Evolutionary conservation across 139 green algal genomes (phyloP), one percentile per base, ranked within the genome.

Genomic region (Trebouxia sp.): DNA sequence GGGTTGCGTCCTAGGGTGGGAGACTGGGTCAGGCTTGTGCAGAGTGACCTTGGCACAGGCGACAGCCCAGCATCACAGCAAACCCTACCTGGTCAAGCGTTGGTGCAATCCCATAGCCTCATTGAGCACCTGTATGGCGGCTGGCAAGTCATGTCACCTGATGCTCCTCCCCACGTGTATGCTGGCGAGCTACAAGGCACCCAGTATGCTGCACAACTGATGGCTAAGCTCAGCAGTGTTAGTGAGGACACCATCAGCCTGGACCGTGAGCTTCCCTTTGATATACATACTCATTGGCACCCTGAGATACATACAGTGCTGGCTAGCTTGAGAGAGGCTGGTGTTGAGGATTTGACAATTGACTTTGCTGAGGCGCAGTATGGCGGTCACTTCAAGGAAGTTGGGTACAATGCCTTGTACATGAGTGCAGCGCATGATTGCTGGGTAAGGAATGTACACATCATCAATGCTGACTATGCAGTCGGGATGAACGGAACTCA

Each of bases 301-400:
- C 69, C 69, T 11, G 41, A 77, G 24, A 35, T 77, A 10, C 69
- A 77, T 26, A 24, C 4, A 0, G 26, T 77, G 41, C 42, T 22
- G 22, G 42, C 69, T 22, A 77, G 17, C 22, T 5, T 77, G 39
- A 77, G 10, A 51, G 78, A 79, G 17, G 37, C 28, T 35, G 78
- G 78, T 10, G 45, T 83, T 39, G 78, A 83, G 78, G 39, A 78
- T 20, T n/a, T 83, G 42, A 79, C 58, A 30, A 77, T 83, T 37
- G 39, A 83, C 26, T 83, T 83, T 50, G 37, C 62, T n/a, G 43
- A 78, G 10, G 39, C 39, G 2, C 37, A 62, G 14, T 83, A 83
- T 69, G 32, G 56, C 0, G 78, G 58, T 15, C 78, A 83, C 35
- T 65, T 83, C 41, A 83, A 50, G 15, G 76, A 75, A 39, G 32